Conservation (phyloP, 2,329 filamentous ascomycete species). For the Botrytis aclada region DNA sequence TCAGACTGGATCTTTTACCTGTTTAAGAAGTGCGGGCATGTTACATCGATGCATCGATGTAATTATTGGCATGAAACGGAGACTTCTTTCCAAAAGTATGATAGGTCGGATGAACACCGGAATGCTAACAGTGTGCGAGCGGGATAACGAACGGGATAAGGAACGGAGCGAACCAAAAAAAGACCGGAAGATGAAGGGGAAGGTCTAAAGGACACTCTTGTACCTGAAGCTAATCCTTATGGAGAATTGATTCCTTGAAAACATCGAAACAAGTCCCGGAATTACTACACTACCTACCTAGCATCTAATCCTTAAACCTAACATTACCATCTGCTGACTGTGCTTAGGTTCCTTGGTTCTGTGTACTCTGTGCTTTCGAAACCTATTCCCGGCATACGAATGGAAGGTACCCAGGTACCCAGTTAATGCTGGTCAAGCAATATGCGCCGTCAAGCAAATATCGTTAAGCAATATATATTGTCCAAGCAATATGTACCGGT, state of each 20-base stretch:
- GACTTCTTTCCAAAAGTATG: constrained; percentile 1
- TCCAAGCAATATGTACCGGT: constrained; percentile 10
- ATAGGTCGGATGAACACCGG: constrained; percentile 15
- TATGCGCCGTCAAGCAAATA: background rate
- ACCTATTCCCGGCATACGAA: constrained; percentile 3
- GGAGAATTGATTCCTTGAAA: background rate
- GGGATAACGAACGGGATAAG: background rate
- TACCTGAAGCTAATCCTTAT: constrained; percentile 17
- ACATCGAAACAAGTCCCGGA: constrained; percentile 1
- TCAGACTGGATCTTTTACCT: background rate
- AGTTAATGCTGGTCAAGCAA: constrained; percentile 11
- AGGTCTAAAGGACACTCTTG: background rate
- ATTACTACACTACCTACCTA: constrained; percentile 7
- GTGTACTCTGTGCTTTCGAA: background rate
- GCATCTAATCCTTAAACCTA: background rate
- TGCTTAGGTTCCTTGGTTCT: background rate
- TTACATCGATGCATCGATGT: constrained; percentile 11
- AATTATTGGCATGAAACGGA: background rate
- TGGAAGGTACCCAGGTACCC: background rate
- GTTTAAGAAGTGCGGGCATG: background rate
- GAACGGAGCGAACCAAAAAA: constrained; percentile 9
- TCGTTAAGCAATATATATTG: background rate
- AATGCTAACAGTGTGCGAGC: background rate
- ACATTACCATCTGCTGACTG: background rate
- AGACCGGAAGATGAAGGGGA: constrained; percentile 7